phyloP scores from a whole-genome alignment of 2,329 filamentous ascomycete genomes.

The Sporothrix luriei region DNA sequence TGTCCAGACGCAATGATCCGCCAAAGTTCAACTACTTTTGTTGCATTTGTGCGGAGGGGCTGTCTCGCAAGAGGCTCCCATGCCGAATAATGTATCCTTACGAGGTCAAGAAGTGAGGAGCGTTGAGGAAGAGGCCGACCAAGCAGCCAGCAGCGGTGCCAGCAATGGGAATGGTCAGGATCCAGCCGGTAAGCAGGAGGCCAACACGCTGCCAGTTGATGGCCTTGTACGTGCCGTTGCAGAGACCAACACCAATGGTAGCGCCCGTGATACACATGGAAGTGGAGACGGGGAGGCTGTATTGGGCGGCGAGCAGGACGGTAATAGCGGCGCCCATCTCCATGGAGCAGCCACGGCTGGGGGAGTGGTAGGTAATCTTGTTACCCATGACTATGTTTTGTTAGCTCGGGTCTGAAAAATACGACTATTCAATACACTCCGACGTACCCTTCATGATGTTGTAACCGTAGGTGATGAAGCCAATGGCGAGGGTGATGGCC shows the following conservation, averaged over 20 bases:
- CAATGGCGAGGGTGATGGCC: slow-evolving; percentile 63
- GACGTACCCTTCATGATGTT: slow-evolving; percentile 71
- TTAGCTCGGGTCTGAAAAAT: no score
- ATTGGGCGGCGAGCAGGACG: slow-evolving; percentile 74
- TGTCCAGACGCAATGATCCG: no score
- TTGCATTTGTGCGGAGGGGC: not conserved
- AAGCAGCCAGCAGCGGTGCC: slow-evolving; percentile 58
- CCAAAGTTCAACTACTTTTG: no score
- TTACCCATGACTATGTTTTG: slow-evolving; percentile 67
- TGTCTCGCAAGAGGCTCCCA: not conserved
- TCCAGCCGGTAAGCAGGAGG: slow-evolving; percentile 68
- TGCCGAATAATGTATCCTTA: not conserved
- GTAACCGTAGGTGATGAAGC: slow-evolving; percentile 75
- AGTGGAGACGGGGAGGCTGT: slow-evolving; percentile 73
- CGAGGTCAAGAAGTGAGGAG: slow-evolving; percentile 54
- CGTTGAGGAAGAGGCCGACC: slow-evolving; percentile 57
- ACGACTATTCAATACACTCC: no score
- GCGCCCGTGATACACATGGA: slow-evolving; percentile 80
- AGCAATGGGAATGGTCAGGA: slow-evolving; percentile 65
- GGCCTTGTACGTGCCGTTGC: slow-evolving; percentile 70
- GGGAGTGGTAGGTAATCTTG: slow-evolving; percentile 72
- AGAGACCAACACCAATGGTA: slow-evolving; percentile 75
- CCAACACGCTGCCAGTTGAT: slow-evolving; percentile 76
- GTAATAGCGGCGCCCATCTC: slow-evolving; percentile 79
- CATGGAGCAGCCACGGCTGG: slow-evolving; percentile 66